Conservation (phyloP, 345 rosid species). For the Moricandia arvensis region DNA sequence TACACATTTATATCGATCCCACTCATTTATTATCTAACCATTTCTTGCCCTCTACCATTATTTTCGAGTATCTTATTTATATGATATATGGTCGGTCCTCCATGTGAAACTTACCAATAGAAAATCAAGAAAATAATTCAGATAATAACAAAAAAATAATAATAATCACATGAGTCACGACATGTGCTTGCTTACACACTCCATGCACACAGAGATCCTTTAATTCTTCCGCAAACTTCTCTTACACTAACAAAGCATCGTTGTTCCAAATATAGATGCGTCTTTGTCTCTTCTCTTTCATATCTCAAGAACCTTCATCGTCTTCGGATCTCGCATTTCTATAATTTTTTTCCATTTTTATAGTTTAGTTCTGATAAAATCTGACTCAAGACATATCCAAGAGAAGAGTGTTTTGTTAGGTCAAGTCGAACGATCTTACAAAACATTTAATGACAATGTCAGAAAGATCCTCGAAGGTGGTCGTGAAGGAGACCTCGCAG, state of each 20-base stretch:
- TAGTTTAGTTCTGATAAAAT: conserved; percentile 5
- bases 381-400: conserved; percentile 23
- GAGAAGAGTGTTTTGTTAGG: background rate
- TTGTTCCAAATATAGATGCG: conserved; percentile 33
- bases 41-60: conserved; percentile 10
- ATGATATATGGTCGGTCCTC: background rate
- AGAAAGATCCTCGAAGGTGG: conserved; percentile 45
- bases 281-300: conserved; percentile 21
- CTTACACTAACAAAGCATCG: conserved; percentile 29
- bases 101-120: conserved; percentile 24
- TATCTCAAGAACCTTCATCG: conserved; percentile 30
- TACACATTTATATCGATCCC: conserved; percentile 10
- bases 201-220: conserved; percentile 36
- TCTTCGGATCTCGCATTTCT: conserved; percentile 34
- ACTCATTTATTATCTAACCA: conserved; percentile 36
- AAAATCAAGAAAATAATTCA: conserved; percentile 9
- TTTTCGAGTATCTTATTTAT: conserved; percentile 10
- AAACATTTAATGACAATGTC: conserved; percentile 28
- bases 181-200: conserved; percentile 34
- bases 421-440: background rate
- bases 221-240: conserved; percentile 43
- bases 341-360: background rate
- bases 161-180: conserved; percentile 11
- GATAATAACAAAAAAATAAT: background rate
- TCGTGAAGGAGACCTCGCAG: conserved; percentile 61